Evolutionary conservation across 2,329 filamentous ascomycete genomes (phyloP).

Genomic region (Ascochyta lentis): DNA sequence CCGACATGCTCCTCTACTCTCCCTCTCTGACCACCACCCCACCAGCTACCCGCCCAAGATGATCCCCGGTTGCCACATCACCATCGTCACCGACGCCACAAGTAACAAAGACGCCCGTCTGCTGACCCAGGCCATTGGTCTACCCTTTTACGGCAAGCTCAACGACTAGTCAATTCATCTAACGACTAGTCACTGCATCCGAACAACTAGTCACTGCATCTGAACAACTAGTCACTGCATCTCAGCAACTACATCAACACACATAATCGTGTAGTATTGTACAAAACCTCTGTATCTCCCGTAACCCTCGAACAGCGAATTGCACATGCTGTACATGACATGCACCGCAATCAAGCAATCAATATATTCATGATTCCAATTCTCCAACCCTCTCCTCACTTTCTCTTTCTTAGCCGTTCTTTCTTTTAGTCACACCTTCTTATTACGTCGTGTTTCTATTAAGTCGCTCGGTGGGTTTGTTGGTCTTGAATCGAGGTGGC

Average conservation of each 20-base stretch:
- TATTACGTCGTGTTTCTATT: no score
- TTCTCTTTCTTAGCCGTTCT: no score
- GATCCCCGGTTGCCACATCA: slow-evolving; percentile 85
- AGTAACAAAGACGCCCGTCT: slow-evolving; percentile 85
- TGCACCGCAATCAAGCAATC: no score
- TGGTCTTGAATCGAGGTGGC: no score
- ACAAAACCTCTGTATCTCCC: slow-evolving; percentile 30
- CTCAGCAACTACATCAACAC: no score
- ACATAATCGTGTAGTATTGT: slow-evolving; percentile 11
- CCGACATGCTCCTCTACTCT: neutral
- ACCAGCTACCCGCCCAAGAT: slow-evolving; percentile 70
- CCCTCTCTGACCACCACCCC: slow-evolving; percentile 10
- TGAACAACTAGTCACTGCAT: no score
- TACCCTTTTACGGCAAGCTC: slow-evolving; percentile 83
- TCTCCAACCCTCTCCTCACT: no score
- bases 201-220: no score
- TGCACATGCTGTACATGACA: neutral
- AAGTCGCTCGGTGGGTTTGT: no score
- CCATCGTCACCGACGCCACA: slow-evolving; percentile 81
- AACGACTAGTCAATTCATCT: slow-evolving; percentile 32
- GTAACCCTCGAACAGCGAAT: slow-evolving; percentile 1
- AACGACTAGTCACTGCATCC: no score
- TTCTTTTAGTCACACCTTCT: no score
- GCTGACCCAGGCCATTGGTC: slow-evolving; percentile 72
- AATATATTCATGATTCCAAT: no score